These are phyloP conservation scores for Eutrema japonicum DNA, from an alignment of 345 rosid genomes.

Conservation along the genomic window DNA sequence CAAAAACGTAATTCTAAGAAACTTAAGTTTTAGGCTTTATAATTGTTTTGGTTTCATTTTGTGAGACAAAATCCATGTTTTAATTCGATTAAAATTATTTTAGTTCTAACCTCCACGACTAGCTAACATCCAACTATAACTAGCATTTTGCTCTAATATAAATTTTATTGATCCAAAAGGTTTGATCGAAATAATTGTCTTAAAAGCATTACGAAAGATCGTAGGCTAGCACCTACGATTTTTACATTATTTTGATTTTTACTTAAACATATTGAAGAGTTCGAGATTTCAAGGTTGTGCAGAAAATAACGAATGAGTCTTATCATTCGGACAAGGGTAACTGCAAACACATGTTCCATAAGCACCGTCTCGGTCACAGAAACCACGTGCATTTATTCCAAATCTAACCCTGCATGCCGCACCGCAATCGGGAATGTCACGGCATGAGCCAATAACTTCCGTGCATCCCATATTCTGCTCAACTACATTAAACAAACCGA, in stretches of 20 bases:
- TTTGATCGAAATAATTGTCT: too few relatives aligned
- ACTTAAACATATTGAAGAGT: background rate
- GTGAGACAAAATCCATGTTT: too few relatives aligned
- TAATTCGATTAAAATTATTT: too few relatives aligned
- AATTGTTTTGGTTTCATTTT: too few relatives aligned
- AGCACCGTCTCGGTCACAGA: conserved; percentile 22
- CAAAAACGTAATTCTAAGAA: too few relatives aligned
- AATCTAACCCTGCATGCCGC: background rate
- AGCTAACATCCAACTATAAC: too few relatives aligned
- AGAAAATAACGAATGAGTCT: background rate
- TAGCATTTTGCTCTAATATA: too few relatives aligned
- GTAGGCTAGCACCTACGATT: background rate
- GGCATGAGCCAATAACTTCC: conserved; percentile 25
- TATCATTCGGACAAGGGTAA: background rate
- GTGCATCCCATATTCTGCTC: conserved; percentile 24
- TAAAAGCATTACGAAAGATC: background rate
- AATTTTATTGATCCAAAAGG: too few relatives aligned
- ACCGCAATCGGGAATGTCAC: background rate
- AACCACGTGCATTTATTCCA: conserved; percentile 3
- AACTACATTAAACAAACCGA: conserved; percentile 23
- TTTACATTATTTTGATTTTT: background rate
- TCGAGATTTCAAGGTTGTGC: background rate
- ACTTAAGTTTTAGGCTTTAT: too few relatives aligned
- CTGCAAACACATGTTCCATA: conserved; percentile 1
- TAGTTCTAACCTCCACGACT: too few relatives aligned